Base-by-base conservation (phyloP, 2,329 filamentous ascomycete genomes). In the Akanthomyces dipterigenus region DNA sequence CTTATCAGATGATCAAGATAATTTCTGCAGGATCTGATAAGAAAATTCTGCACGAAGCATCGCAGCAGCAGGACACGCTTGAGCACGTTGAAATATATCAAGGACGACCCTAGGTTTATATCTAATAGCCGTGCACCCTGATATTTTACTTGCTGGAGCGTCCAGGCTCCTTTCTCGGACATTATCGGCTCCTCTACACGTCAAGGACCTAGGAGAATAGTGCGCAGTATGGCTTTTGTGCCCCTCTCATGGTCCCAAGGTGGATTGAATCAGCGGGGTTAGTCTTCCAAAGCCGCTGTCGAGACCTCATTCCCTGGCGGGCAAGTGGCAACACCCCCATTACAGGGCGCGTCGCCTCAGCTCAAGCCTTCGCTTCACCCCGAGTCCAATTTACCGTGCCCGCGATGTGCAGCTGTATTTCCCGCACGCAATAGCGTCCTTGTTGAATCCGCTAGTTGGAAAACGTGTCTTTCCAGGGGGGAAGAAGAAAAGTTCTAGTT, bases 1-100 rank as follows among this genome's bases (percentile, higher is more conserved):
- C 50, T 63, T 63, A 63, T 63, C 61, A 63, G 61, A 63, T 63
- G 61, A 63, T 63, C 61, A 63, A 63, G 61, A 63, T 63, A 63
- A 63, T 55, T 54, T 34, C 40, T 48, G 26, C 55, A 49, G 48
- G 55, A 63, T 63, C 61, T 59, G 61, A 63, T 63, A 63, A 63
- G 49, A 61, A 57, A 42, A 12, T 45, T 50, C 12, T 45, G 6
- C 40, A 55, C 20, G 9, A 11, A 22, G 2, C 31, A 45, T 54
- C 26, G 20, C 8, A 45, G 38, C 36, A 28, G 12, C 24, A 3
- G 31, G 45, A 18, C 9, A 38, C 5, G 36, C 12, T 38, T 16
- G 5, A 1, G 2, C 12, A 9, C 11, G 11, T 6, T 14, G 1
- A 38, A 5, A 8, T 8, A 16, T 14, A 11, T 5, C 34, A 42